Base-by-base conservation (phyloP, 2,329 filamentous ascomycete species). In the Incumbomyces delicatus region DNA sequence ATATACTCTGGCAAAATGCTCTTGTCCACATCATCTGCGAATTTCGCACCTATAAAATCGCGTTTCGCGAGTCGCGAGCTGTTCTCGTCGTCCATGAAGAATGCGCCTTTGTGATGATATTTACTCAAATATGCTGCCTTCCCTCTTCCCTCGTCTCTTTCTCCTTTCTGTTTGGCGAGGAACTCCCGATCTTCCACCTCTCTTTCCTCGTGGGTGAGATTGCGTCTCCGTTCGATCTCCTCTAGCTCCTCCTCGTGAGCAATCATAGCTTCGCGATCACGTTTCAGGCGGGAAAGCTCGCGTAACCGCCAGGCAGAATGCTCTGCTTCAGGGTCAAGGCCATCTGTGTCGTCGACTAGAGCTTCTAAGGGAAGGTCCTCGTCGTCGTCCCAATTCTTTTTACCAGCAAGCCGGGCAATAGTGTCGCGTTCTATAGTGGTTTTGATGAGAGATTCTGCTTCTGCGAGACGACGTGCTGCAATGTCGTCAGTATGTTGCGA, bases 21-120 rank as follows among this genome's bases (percentile, higher is more conserved):
- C 38, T 87, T 81, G 59, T 94, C 87, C 50, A 90, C 79, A 51
- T 95, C 87, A 62, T 96, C 90, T 41, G 77, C 80, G 57, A 92
- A 94, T 42, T 78, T 73, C 2, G 83, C 78, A 12, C 89, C 89
- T 79, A 94, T 94, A 54, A 95, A 74, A 61, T 95, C 86, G 39
- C 92, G 75, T 60, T 82, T 77, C 53, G 85, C 81, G 38, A 95
- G 71, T 1, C 87, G 86, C 52, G 85, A 80, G 13, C 79, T 80
- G 56, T 81, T 79, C 43, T 81, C 75, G 57, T 94, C 85, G 17
- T 53, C 50, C 55, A 84, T 85, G 71, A 87, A 96, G 70, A 96
- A 98, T 13, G 92, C 92, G 41, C 92, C 92, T 68, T 89, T 90
- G 73, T 98, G 92, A 66, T 87, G 89, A 69, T 96, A 98, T 62